Base-by-base conservation (phyloP, 1,284 basidiomycete genomes). In the Leccinum huronense region DNA sequence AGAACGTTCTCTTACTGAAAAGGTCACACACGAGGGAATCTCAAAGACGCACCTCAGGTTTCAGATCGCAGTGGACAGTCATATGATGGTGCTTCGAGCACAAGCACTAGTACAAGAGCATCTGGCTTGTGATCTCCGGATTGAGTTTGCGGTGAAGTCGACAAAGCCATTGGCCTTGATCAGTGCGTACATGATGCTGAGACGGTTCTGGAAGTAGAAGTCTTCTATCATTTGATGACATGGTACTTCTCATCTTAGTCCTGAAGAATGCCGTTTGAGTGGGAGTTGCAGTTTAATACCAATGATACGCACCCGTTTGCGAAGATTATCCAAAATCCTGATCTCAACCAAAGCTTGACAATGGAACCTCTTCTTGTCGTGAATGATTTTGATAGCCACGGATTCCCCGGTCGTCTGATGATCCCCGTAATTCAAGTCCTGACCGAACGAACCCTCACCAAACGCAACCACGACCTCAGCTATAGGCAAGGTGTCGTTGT, bases 291-390 rank as follows among this genome's bases (percentile, higher is more conserved):
- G 10, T 11, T 42, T 64, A 60, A 61, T 34, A 40, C 57, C 57
- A 16, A 13, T 5, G 80, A 23, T 33, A 63, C 88, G 64, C 71
- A 94, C 94, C 96, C 97, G 98, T 89, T 97, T 95, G 57, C 92
- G 87, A 71, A 99, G 82, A 75, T 94, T 98, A 74, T 98, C 94
- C 65, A 99, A 81, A 66, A 99, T 98, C 80, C 98, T 98, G 78
- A 99, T 97, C 80, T 99, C 97, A 23, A 99, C 97, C 45, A 99
- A 79, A 4, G 97, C 97, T 78, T 99, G 97, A 72, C 98, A 94
- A 76, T 99, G 97, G 84, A 99, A 99, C 55, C 97, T 85, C 79
- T 98, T 98, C 85, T 98, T 99, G 82, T 99, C 99, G 45, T 97
- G 88, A 71, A 99, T 99, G 70, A 99, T 97, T 84, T 99, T 99